Conservation (phyloP, 257 asterid species). For the Plantago elongata region DNA sequence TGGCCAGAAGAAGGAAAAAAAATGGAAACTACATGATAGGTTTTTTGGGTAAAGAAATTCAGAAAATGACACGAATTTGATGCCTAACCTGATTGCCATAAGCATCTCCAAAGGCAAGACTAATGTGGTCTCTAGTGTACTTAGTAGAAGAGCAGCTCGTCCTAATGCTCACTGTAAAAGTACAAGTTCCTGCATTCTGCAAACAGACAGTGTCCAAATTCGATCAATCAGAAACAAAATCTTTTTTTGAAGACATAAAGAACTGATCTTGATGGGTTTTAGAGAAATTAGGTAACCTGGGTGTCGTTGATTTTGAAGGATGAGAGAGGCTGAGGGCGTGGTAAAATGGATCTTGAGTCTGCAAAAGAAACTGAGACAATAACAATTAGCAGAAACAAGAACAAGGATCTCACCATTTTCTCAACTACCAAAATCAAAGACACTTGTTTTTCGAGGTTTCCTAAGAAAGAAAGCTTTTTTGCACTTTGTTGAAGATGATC, state of each 20-base stretch:
- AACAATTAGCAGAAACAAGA: slow-evolving; percentile 23
- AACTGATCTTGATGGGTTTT: not conserved
- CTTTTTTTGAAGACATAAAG: not conserved
- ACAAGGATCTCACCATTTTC: slow-evolving; percentile 24
- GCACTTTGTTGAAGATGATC: not conserved
- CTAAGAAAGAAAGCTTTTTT: not conserved
- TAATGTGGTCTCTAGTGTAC: slow-evolving; percentile 69
- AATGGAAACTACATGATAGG: too few species aligned
- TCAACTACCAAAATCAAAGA: not conserved
- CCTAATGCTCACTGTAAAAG: slow-evolving; percentile 60
- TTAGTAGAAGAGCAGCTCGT: slow-evolving; percentile 82
- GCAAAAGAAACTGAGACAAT: slow-evolving; percentile 22
- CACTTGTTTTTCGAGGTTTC: slow-evolving; percentile 11
- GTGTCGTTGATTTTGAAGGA: slow-evolving; percentile 41
- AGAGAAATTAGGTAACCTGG: slow-evolving; percentile 23
- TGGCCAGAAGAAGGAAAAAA: too few species aligned
- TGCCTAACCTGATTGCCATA: slow-evolving; percentile 82
- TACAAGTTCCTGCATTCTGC: slow-evolving; percentile 51
- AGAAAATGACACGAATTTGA: not conserved
- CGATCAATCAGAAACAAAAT: too few species aligned
- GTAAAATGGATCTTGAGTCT: slow-evolving; percentile 31
- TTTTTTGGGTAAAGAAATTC: too few species aligned
- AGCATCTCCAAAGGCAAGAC: slow-evolving; percentile 94
- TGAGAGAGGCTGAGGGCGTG: slow-evolving; percentile 30
- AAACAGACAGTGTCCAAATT: not conserved